Percentiles rank a stretch among this genome's conserved stretches.
phyloP scores from a whole-genome alignment of 257 asterid genomes.

The Thymus quinquecostatus region DNA sequence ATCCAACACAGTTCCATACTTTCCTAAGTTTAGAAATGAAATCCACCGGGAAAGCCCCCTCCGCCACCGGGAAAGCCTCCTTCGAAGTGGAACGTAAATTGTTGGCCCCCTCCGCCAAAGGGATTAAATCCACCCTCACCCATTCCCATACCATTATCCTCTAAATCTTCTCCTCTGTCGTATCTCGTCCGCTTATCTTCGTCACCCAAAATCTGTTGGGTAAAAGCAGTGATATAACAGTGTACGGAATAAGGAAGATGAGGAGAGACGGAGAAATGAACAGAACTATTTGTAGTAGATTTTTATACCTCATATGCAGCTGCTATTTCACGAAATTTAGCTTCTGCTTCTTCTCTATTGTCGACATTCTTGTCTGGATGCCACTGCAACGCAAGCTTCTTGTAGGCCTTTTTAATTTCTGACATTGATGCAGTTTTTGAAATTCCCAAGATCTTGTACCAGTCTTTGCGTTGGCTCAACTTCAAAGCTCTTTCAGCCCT shows the following conservation, averaged over 20 bases:
- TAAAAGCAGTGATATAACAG: not conserved
- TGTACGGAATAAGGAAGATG: no score
- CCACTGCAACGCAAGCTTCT: constrained; percentile 96
- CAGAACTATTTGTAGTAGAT: no score
- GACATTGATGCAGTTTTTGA: constrained; percentile 69
- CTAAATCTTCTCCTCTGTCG: constrained; percentile 87
- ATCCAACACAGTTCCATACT: constrained; percentile 10
- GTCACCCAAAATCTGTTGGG: constrained; percentile 75
- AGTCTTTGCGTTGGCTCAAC: constrained; percentile 91
- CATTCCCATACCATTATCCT: constrained; percentile 69
- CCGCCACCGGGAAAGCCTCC: no score
- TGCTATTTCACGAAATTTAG: constrained; percentile 87
- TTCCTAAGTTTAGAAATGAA: constrained; percentile 55
- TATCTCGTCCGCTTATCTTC: constrained; percentile 84
- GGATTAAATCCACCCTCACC: constrained; percentile 90
- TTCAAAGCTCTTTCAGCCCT: constrained; percentile 82
- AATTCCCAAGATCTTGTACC: constrained; percentile 91
- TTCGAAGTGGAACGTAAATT: constrained; percentile 82
- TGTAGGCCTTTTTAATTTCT: constrained; percentile 92
- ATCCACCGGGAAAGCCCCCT: constrained; percentile 84
- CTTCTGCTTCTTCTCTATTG: constrained; percentile 93
- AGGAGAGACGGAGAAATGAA: no score
- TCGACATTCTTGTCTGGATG: constrained; percentile 94
- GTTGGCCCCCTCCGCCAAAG: constrained; percentile 85
- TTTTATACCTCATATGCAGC: constrained; percentile 99